Evolutionary conservation across 495 filamentous ascomycete species (phyloP).

Genomic region (Xylaria bambusicola): DNA sequence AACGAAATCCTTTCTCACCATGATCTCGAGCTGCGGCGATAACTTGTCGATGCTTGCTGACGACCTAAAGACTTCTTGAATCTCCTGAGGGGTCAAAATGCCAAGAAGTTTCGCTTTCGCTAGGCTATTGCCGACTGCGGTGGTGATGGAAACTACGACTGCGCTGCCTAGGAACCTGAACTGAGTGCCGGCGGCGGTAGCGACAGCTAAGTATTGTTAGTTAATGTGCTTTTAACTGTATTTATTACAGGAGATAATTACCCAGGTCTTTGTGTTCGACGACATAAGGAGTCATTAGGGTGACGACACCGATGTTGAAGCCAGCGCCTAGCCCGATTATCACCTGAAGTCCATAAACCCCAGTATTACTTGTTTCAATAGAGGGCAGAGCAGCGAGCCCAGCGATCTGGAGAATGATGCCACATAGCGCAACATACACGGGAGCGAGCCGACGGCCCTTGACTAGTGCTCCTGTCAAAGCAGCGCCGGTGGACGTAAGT

Average conservation of each 20-base stretch:
- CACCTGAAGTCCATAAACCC: slow-evolving; percentile 10
- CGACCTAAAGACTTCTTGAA: slow-evolving; percentile 17
- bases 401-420: slow-evolving; percentile 8
- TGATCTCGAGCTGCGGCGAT: not conserved
- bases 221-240: not conserved
- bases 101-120: slow-evolving; percentile 5
- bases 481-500: not conserved
- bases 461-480: slow-evolving; percentile 3
- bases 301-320: slow-evolving; percentile 9
- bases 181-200: slow-evolving; percentile 19
- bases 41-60: slow-evolving; percentile 13
- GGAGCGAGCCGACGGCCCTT: slow-evolving; percentile 7
- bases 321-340: slow-evolving; percentile 5
- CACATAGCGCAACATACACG: slow-evolving; percentile 6
- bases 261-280: slow-evolving; percentile 18
- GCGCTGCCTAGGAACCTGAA: slow-evolving; percentile 24
- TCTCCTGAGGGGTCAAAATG: slow-evolving; percentile 6
- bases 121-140: slow-evolving; percentile 24
- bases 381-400: slow-evolving; percentile 6
- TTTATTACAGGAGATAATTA: slow-evolving; percentile 1
- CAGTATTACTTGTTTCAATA: not conserved
- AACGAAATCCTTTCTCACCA: slow-evolving; percentile 17
- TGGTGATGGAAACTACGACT: slow-evolving; percentile 18
- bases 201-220: slow-evolving; percentile 36
- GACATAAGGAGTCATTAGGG: slow-evolving; percentile 15